These are phyloP conservation scores for Kazachstania sp. DNA, from an alignment of 1,139 yeast genomes.

Conservation along the genomic window DNA sequence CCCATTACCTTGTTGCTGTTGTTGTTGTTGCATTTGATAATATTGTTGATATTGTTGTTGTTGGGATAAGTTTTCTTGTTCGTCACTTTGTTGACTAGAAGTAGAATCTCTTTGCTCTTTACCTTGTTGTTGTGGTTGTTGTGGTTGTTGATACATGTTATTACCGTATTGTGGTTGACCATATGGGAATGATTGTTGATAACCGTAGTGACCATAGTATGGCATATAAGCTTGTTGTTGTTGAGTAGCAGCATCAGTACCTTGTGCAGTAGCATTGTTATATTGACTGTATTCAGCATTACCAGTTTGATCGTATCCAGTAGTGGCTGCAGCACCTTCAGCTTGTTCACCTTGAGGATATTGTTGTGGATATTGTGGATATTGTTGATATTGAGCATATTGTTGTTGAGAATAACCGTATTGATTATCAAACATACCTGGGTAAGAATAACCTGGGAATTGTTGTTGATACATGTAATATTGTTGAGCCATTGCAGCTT, in stretches of 20 bases:
- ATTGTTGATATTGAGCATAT: conserved; percentile 15
- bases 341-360: conserved; percentile 10
- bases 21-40: conserved; percentile 8
- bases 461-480: conserved; percentile 30
- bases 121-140: conserved; percentile 18
- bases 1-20: conserved; percentile 21
- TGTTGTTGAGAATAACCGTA: conserved; percentile 24
- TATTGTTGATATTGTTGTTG: conserved; percentile 29
- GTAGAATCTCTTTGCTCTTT: conserved; percentile 11
- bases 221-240: conserved; percentile 21
- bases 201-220: conserved; percentile 26
- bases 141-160: conserved; percentile 20
- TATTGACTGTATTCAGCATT: conserved; percentile 20
- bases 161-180: conserved; percentile 30
- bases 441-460: conserved; percentile 33
- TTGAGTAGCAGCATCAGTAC: background rate
- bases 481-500: conserved; percentile 21
- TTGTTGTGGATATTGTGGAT: conserved; percentile 15
- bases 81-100: conserved; percentile 9
- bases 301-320: conserved; percentile 12
- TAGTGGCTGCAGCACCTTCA: conserved; percentile 7
- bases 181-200: conserved; percentile 30
- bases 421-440: conserved; percentile 30
- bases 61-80: conserved; percentile 16
- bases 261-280: conserved; percentile 9